Evolutionary conservation across 805 yeast species (phyloP).

Genomic region (Zygotorulaspora sp.): DNA sequence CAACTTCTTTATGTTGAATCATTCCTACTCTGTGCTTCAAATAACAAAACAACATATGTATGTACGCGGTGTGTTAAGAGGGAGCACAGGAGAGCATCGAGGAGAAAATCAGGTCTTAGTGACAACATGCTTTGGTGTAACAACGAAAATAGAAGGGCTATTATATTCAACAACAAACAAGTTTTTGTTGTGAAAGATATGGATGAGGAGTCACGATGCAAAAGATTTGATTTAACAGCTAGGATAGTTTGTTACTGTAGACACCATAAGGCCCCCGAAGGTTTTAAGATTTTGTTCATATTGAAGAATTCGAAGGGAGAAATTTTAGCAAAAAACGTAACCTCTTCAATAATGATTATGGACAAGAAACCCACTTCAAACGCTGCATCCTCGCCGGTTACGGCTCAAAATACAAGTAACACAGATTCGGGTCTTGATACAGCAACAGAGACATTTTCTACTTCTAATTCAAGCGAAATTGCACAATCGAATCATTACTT

Average conservation of each 20-base stretch:
- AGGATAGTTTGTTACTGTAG: constrained; percentile 94
- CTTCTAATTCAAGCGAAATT: constrained; percentile 12
- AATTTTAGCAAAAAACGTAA: constrained; percentile 65
- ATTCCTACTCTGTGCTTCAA: constrained; percentile 62
- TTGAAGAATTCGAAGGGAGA: constrained; percentile 56
- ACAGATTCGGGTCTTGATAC: constrained; percentile 15
- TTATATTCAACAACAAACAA: constrained; percentile 89
- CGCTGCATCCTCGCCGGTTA: constrained; percentile 8
- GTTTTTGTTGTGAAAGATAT: constrained; percentile 47
- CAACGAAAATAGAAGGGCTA: constrained; percentile 68
- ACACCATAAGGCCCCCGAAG: constrained; percentile 85
- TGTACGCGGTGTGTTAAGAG: constrained; percentile 88
- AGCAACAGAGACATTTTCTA: constrained; percentile 13
- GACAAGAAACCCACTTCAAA: constrained; percentile 72
- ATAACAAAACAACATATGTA: constrained; percentile 57
- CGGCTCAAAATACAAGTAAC: constrained; percentile 11
- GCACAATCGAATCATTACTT: constrained; percentile 11
- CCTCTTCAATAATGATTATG: constrained; percentile 83
- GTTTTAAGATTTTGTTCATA: constrained; percentile 70
- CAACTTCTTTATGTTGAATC: constrained; percentile 69
- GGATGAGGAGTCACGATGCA: constrained; percentile 26
- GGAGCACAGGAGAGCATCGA: constrained; percentile 88
- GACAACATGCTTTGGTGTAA: constrained; percentile 78
- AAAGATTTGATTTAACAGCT: constrained; percentile 49
- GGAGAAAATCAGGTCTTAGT: constrained; percentile 78